Evolutionary conservation across 2,329 filamentous ascomycete genomes (phyloP), one percentile per base, ranked within the genome.

Genomic region (Exophiala lecanii-corni): DNA sequence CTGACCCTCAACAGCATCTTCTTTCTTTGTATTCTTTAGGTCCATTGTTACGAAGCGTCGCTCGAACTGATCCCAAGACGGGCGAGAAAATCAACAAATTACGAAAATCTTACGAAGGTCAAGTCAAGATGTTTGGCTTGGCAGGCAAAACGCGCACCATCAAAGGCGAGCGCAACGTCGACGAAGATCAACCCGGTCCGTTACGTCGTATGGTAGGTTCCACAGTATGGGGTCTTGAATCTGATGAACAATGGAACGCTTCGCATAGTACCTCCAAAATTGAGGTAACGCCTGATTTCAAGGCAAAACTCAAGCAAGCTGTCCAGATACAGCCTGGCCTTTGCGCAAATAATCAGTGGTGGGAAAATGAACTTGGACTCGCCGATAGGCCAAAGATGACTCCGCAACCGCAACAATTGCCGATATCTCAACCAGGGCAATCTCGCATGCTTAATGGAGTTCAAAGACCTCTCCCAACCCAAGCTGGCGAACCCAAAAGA

Each of bases 1-100:
- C 79, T 49, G 74, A 79, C 57, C 69, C 71, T 39, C 70, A 72
- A 49, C 66, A 79, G 57, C 75, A 82, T 63, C 64, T 82, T 45
- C 69, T 82, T 48, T 69, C 71, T 39, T 67, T 80, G 43, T 82
- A 80, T 63, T 69, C 71, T 41, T 63, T 82, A 47, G 68, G 73
- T 50, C 61, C 67, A 25, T 67, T 82, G 41, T 75, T 78, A 48
- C 69, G 70, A 53, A 77, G 72, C 41, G 78, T 82, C 50, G 76
- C 74, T 46, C 68, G 79, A 41, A 71, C 67, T 37, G 76, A 83
- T 59, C 76, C 77, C 12, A 61, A 69, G 15, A 81, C 77, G n/a
- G 78, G 78, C 47, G 78, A 81, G 57, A 83, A 83, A 64, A 72
- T 73, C 49, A 81, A 82, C 62, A 75, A 77, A 58, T 66, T 83